Base-by-base conservation (phyloP, 768 basidiomycete species). In the Russula griseocarnosa region DNA sequence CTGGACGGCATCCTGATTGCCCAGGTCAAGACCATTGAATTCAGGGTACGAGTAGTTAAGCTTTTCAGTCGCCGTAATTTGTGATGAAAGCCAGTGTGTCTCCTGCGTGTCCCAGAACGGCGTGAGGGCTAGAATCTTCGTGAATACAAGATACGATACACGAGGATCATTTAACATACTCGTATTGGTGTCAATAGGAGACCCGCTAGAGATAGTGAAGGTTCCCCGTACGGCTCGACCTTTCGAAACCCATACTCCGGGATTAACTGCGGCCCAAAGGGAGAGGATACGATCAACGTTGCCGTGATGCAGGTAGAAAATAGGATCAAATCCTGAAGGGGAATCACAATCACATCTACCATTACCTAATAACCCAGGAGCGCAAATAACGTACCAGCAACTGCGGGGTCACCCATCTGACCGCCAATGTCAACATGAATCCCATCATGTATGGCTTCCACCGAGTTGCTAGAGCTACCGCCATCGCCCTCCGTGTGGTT, bases 241-340 rank as follows among this genome's bases (percentile, higher is more conserved):
- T 26, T 3, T 46, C 24, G 67, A 71, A 10, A 81, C 77, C 76
- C 78, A 79, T 3, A 77, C 74, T 3, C 66, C 70, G 1, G 74
- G 77, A 64, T 83, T 76, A 49, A 84, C 65, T 1, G 79, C 81
- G 3, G 75, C 72, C 83, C 82, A 84, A 22, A 84, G 71, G 7
- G 81, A 73, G 26, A 83, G 72, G 62, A 82, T 32, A n/a, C 82
- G 79, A 65, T 84, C 83, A 26, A 83, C 81, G 54, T 83, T 81
- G 65, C 69, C 63, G 67, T 84, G 83, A 66, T 83, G 83, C 66
- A 83, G 69, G 71, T 74, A 82, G 74, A 84, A 83, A 66, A 82
- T 78, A 0, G 82, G 81, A 67, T 83, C 83, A 62, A 82, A 81
- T 0, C 74, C 81, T 79, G 60, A 16, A 40, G n/a, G n/a, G n/a